Percentiles rank a stretch among this genome's conserved stretches.
Evolutionary conservation across 2,329 filamentous ascomycete genomes (phyloP).

Genomic region (Calonectria hongkongensis): DNA sequence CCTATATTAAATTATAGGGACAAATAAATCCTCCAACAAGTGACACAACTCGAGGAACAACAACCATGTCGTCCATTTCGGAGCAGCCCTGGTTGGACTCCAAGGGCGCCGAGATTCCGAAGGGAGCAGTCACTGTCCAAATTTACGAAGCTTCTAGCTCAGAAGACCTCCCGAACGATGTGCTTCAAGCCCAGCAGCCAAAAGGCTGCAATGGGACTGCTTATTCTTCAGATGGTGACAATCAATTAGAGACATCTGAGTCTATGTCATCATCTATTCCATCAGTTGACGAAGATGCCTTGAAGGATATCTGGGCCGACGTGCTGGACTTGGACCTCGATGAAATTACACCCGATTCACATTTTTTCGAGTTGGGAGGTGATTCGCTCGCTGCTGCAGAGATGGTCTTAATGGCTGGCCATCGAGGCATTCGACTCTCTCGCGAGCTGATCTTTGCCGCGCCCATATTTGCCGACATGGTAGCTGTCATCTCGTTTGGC

Average conservation of each 20-base stretch:
- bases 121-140: neutral
- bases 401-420: neutral
- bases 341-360: neutral
- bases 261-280: neutral
- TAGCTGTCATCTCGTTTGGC: neutral
- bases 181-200: neutral
- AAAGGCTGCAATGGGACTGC: neutral
- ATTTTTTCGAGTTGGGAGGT: slow-evolving; percentile 1
- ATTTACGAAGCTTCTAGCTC: neutral
- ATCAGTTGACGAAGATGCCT: neutral
- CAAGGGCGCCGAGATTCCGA: neutral
- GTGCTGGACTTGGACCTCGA: neutral
- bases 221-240: neutral
- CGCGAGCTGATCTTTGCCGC: neutral
- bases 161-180: neutral
- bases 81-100: neutral
- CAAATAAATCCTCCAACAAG: neutral
- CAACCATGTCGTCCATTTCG: neutral
- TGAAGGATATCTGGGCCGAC: neutral
- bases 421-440: neutral
- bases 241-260: neutral
- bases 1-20: neutral
- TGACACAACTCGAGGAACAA: neutral
- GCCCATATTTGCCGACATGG: neutral
- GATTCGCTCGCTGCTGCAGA: neutral